phyloP scores from a whole-genome alignment of 108 stramenopile species.

The Fragilaria radians region DNA sequence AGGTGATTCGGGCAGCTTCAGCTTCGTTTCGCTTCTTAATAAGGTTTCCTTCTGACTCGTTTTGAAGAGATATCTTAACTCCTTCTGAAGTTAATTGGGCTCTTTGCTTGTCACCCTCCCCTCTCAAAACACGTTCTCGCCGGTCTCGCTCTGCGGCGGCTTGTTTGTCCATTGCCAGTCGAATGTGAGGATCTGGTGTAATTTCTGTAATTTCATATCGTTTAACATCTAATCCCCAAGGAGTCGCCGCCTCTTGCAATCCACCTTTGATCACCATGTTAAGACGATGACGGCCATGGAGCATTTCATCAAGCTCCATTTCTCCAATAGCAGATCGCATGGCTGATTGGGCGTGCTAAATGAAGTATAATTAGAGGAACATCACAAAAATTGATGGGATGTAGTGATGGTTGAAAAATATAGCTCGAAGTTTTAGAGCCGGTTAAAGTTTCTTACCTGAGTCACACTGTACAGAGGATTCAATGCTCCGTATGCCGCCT shows the following conservation, averaged over 20 bases:
- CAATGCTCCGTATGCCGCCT: constrained; percentile 90
- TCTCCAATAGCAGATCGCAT: constrained; percentile 98
- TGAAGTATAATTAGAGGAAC: neutral
- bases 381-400: too few species aligned
- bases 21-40: constrained; percentile 91
- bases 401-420: neutral
- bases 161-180: constrained; percentile 97
- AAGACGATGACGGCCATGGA: constrained; percentile 87
- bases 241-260: constrained; percentile 90
- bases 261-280: constrained; percentile 87
- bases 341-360: constrained; percentile 91
- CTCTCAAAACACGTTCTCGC: constrained; percentile 91
- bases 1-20: constrained; percentile 73
- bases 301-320: constrained; percentile 98
- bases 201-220: constrained; percentile 98
- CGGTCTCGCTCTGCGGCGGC: constrained; percentile 93
- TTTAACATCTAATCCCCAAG: constrained; percentile 93
- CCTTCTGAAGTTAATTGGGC: constrained; percentile 92
- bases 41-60: constrained; percentile 95
- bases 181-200: constrained; percentile 91
- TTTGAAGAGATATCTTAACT: constrained; percentile 89
- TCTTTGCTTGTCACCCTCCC: constrained; percentile 91
- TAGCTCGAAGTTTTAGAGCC: too few species aligned
- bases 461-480: constrained; percentile 95
- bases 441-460: constrained; percentile 63